Evolutionary conservation across 2,329 filamentous ascomycete genomes (phyloP), one percentile per base, ranked within the genome.

Genomic region (Calonectria henricotiae): DNA sequence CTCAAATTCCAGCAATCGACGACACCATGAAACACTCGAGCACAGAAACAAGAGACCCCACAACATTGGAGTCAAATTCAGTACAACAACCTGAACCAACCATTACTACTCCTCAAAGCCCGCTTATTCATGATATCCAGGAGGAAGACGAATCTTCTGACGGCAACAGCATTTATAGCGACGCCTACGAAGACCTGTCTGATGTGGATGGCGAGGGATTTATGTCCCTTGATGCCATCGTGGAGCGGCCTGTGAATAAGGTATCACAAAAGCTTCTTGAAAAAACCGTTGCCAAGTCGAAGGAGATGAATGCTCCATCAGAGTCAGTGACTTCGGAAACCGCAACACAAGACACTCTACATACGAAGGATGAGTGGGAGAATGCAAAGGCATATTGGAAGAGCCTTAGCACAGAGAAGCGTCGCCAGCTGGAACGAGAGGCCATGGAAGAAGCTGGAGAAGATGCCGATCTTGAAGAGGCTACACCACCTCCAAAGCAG

Each of bases 141-240:
- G 81, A 83, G 64, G 82, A 82, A n/a, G 79, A 84, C 1, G 84
- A 88, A n/a, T 83, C 80, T 5, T 79, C 80, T 2, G 89, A 90
- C 66, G 83, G 83, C 15, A 85, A 83, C 61, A 91, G 88, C 71
- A 87, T 93, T 27, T 95, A 94, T 78, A 94, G 91, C 73, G 93
- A 95, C 80, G 93, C 93, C 1, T 92, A 92, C 65, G 93, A 95
- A 80, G 92, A 94, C 70, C 83, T 92, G 0, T 89, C 89, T 0
- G 91, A 94, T 15, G 77, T 86, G 4, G 91, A 92, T 44, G 88
- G 87, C 2, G 88, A 89, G 55, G 93, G 91, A 0, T 95, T 94
- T 76, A 86, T 90, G 77, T 95, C 92, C 5, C 85, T 95, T 8
- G 88, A 95, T 80, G 93, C 93, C 12, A 89, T 95, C 9, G 87